Evolutionary conservation across 1,139 yeast species (phyloP).

Genomic region (Casaregolazyma suthepensis): DNA sequence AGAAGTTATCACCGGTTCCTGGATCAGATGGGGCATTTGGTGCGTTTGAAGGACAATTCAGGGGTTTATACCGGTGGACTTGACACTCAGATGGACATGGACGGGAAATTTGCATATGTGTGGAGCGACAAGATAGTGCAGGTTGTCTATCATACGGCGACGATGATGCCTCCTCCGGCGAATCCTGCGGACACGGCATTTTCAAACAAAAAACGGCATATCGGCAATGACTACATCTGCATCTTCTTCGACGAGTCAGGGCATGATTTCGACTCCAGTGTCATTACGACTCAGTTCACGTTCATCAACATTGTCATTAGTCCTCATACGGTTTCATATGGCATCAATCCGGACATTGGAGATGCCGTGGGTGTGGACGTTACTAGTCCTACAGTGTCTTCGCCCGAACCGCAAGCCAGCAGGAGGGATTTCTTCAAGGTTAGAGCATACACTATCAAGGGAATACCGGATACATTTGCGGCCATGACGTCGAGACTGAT

Average conservation of each 20-base stretch:
- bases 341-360: background rate
- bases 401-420: background rate
- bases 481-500: conserved; percentile 70
- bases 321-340: conserved; percentile 43
- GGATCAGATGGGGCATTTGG: conserved; percentile 50
- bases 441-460: conserved; percentile 56
- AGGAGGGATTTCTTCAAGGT: conserved; percentile 45
- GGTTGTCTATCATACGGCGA: conserved; percentile 69
- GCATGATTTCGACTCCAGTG: conserved; percentile 59
- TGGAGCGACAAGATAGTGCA: conserved; percentile 72
- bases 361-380: background rate
- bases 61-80: conserved; percentile 72
- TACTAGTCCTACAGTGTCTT: conserved; percentile 1
- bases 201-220: conserved; percentile 70
- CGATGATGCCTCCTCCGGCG: conserved; percentile 62
- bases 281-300: conserved; percentile 73
- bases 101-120: conserved; percentile 69
- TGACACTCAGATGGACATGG: conserved; percentile 60
- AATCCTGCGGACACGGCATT: conserved; percentile 40
- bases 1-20: conserved; percentile 54
- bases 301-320: conserved; percentile 73
- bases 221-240: conserved; percentile 80
- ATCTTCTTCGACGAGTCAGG: conserved; percentile 75
- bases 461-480: conserved; percentile 72
- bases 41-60: conserved; percentile 49